phyloP scores from a whole-genome alignment of 2,329 filamentous ascomycete species.

The Escovopsis sp. region DNA sequence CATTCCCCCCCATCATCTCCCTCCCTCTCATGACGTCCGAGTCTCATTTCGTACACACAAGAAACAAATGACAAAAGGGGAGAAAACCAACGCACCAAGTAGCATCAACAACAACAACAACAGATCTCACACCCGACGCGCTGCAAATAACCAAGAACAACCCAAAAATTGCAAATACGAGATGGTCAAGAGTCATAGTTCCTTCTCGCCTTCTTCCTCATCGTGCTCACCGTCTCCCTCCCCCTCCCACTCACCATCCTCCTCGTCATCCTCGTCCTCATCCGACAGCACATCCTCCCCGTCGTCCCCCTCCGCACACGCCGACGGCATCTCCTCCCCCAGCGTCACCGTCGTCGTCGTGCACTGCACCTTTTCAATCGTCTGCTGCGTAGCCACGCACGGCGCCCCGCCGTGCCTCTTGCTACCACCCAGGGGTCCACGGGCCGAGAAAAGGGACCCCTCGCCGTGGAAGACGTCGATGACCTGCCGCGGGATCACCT shows the following conservation, averaged over 20 bases:
- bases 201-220: background rate
- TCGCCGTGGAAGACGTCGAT: slow-evolving; percentile 1
- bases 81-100: slow-evolving; percentile 1
- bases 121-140: no score
- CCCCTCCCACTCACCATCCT: slow-evolving; percentile 1
- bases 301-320: slow-evolving; percentile 7
- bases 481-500: no score
- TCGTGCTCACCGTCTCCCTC: slow-evolving; percentile 4
- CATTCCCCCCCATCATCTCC: background rate
- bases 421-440: background rate
- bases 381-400: slow-evolving; percentile 3
- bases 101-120: background rate
- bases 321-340: slow-evolving; percentile 4
- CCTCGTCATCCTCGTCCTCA: slow-evolving; percentile 1
- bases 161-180: background rate
- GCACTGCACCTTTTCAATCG: slow-evolving; percentile 7
- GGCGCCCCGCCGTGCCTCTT: background rate
- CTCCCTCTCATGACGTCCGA: no score
- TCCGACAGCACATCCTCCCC: background rate
- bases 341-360: slow-evolving; percentile 17
- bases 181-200: background rate
- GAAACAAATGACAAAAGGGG: background rate
- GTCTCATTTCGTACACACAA: no score
- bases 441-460: background rate
- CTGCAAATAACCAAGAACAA: background rate